These are phyloP conservation scores for Paraphoma sp. DNA, from an alignment of 2,329 filamentous ascomycete genomes.

Conservation along the genomic window DNA sequence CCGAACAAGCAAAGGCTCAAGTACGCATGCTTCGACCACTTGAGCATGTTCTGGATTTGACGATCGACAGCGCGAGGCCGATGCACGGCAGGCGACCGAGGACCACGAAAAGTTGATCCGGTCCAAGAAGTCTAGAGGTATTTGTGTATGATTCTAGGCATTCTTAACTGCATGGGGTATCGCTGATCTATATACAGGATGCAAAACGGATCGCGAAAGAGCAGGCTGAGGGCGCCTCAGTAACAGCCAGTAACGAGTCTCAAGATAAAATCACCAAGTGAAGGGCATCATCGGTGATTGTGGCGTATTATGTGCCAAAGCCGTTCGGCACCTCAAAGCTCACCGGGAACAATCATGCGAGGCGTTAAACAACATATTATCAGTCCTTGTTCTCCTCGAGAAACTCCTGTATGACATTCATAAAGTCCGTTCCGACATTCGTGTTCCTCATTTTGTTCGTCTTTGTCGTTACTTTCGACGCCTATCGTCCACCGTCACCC, in stretches of 20 bases:
- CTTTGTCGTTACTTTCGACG: constrained; percentile 5
- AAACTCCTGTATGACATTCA: constrained; percentile 5
- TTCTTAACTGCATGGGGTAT: constrained; percentile 4
- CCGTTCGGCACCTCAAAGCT: too few relatives aligned
- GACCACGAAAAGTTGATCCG: constrained; percentile 8
- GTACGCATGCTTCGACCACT: constrained; percentile 2
- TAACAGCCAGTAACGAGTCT: not conserved
- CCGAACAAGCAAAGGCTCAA: not conserved
- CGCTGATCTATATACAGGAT: constrained; percentile 11
- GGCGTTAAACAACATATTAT: not conserved
- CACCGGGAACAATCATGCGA: not conserved
- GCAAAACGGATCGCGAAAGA: constrained; percentile 7
- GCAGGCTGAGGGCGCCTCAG: not conserved
- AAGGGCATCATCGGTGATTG: too few relatives aligned
- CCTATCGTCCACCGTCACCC: constrained; percentile 8
- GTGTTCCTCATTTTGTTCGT: constrained; percentile 1
- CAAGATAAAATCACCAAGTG: too few relatives aligned
- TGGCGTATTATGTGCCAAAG: too few relatives aligned
- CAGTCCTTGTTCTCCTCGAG: not conserved
- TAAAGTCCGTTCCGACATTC: constrained; percentile 5
- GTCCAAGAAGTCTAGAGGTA: constrained; percentile 15
- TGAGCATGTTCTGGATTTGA: not conserved
- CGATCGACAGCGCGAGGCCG: not conserved
- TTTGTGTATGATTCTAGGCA: constrained; percentile 11
- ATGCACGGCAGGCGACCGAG: constrained; percentile 3